Base-by-base conservation (phyloP, 2,329 filamentous ascomycete genomes). In the Pyrenophora tritici-repentis region DNA sequence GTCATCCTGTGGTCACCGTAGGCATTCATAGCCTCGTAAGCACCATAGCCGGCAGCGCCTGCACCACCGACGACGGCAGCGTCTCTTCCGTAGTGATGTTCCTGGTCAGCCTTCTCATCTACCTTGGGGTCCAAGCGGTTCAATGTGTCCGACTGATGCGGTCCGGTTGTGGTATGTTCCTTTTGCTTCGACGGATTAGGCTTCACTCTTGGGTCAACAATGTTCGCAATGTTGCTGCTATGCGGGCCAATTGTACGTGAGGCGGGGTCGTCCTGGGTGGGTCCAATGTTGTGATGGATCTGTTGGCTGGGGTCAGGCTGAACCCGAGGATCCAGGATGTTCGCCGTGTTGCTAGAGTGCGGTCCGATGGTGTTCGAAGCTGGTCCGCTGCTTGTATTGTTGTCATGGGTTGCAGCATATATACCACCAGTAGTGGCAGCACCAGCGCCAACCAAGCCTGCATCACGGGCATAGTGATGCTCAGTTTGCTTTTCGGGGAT, bases 271-370 rank as follows among this genome's bases (percentile, higher is more conserved):
- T 63, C 58, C 6, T 56, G 14, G 3, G 61, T 64, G 0, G 64
- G 46, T 18, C 56, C 58, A 29, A 65, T 47, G 6, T 59, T 53
- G 13, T 61, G 63, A 26, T 65, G 59, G 38, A 57, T 61, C 20
- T 61, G 59, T 6, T 59, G 33, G 40, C 39, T 46, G 12, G 59
- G 59, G n/a, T 63, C 53, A 14, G 63, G 60, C 22, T 65, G 61
- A 13, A 62, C 60, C 20, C 57, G 42, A 20, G 74, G 73, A 33
- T 75, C 74, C 8, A 75, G 58, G 26, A 59, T 47, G 48, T 73
- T 73, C 2, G 64, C 70, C 10, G 58, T 58, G 32, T 69, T 67
- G 45, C 70, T 72, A 16, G 61, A 56, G 42, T 73, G 70, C 17
- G 69, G 67, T 6, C 70, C 70, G n/a, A 62, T 56, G 6, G 61